Evolutionary conservation across 169 alveolate genomes (phyloP).

Genomic region (Eimeria mitis): DNA sequence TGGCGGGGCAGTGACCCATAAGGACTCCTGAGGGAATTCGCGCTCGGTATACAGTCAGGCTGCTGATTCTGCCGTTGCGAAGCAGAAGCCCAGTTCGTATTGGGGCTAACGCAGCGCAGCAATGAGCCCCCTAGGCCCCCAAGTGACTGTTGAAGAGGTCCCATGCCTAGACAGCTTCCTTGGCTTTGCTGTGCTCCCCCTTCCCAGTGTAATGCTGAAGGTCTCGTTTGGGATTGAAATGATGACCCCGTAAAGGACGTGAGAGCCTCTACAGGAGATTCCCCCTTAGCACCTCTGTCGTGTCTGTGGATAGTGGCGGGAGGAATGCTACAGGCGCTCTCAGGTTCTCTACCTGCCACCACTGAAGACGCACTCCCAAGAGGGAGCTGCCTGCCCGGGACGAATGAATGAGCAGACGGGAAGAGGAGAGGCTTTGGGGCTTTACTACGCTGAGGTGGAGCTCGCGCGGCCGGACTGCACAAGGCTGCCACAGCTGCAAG

Average conservation of each 20-base stretch:
- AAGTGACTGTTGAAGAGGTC: neutral
- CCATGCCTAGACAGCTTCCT: neutral
- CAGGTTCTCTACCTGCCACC: neutral
- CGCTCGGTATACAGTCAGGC: neutral
- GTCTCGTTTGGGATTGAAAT: neutral
- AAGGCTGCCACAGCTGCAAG: conserved; percentile 67
- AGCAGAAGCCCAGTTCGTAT: neutral
- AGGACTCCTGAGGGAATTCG: neutral
- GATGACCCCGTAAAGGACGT: neutral
- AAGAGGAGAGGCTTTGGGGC: neutral
- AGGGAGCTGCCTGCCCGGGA: conserved; percentile 30
- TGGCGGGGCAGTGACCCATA: neutral
- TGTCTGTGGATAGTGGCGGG: neutral
- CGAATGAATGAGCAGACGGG: conserved; percentile 31
- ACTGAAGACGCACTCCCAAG: neutral
- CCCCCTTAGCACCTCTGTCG: neutral
- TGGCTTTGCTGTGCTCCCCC: neutral
- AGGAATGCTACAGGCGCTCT: conserved; percentile 3
- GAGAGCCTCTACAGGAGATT: neutral
- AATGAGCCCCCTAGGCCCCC: neutral
- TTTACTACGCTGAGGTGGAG: neutral
- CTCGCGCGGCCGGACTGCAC: neutral
- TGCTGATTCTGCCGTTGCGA: conserved; percentile 2
- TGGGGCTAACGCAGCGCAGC: neutral
- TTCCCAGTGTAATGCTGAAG: neutral